A percentile compares a stretch with the other conserved stretches of the same genome.
These are phyloP conservation scores for Candida sp. DNA, from an alignment of 1,139 yeast species.

Conservation along the genomic window DNA sequence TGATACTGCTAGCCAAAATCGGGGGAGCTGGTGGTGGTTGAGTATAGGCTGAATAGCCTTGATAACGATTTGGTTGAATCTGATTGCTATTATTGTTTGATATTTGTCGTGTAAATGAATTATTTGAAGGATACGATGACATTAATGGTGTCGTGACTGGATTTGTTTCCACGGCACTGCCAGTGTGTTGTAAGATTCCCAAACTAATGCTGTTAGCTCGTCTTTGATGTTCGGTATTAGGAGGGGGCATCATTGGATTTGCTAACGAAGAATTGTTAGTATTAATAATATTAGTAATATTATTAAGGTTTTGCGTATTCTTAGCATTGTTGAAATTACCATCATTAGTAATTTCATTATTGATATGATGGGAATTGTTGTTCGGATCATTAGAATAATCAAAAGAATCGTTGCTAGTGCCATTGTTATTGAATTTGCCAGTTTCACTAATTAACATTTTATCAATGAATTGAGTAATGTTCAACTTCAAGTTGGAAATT, in stretches of 20 bases:
- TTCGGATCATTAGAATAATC: neutral
- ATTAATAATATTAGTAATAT: conserved; percentile 2
- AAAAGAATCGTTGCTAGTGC: neutral
- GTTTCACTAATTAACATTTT: neutral
- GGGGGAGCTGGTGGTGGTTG: conserved; percentile 13
- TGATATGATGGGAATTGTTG: neutral
- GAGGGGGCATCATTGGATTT: neutral
- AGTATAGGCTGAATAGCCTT: conserved; percentile 8
- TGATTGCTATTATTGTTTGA: conserved; percentile 3
- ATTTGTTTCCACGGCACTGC: neutral
- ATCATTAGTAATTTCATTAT: neutral
- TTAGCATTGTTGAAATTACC: neutral
- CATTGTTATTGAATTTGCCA: neutral
- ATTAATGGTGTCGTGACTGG: conserved; percentile 1
- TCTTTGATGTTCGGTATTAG: conserved; percentile 4
- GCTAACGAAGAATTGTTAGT: neutral
- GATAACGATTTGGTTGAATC: conserved; percentile 6
- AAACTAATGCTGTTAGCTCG: conserved; percentile 11
- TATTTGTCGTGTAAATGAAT: conserved; percentile 1
- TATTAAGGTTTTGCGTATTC: neutral
- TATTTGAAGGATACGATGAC: conserved; percentile 1
- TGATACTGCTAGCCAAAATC: conserved; percentile 5
- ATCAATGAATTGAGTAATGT: conserved; percentile 1
- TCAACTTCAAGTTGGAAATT: neutral
- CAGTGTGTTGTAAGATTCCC: conserved; percentile 6